phyloP scores from a whole-genome alignment of 139 green algal genomes.

The Asterochloris erici region DNA sequence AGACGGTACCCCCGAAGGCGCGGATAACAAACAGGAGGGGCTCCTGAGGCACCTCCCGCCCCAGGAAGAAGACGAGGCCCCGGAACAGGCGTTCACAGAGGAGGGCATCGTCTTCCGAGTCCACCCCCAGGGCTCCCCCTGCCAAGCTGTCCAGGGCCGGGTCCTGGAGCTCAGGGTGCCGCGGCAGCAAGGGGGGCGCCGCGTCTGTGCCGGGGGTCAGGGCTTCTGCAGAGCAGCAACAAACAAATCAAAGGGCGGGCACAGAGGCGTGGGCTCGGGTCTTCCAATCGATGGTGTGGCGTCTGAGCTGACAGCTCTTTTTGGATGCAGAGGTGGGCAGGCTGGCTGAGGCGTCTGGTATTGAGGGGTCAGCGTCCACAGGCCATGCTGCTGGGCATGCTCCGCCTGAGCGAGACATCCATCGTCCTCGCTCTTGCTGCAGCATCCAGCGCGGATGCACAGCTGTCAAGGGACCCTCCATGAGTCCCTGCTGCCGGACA shows the following conservation, averaged over 20 bases:
- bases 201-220: neutral
- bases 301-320: too few species aligned
- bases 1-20: slow-evolving; percentile 86
- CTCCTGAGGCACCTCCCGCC: slow-evolving; percentile 84
- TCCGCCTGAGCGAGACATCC: neutral
- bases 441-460: too few species aligned
- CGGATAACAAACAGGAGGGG: slow-evolving; percentile 89
- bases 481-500: too few species aligned
- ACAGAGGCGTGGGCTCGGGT: too few species aligned
- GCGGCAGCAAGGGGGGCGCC: neutral
- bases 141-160: slow-evolving; percentile 28
- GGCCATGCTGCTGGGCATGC: slow-evolving; percentile 26
- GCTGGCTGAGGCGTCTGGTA: too few species aligned
- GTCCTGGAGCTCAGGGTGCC: neutral
- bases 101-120: slow-evolving; percentile 61
- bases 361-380: too few species aligned
- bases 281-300: too few species aligned
- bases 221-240: too few species aligned
- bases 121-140: slow-evolving; percentile 56
- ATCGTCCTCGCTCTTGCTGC: neutral
- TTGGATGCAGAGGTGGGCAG: too few species aligned
- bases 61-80: slow-evolving; percentile 92
- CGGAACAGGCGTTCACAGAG: slow-evolving; percentile 80
- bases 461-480: too few species aligned
- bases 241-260: too few species aligned